Conservation (phyloP, 2,329 filamentous ascomycete genomes). For the Geosmithia putterillii region DNA sequence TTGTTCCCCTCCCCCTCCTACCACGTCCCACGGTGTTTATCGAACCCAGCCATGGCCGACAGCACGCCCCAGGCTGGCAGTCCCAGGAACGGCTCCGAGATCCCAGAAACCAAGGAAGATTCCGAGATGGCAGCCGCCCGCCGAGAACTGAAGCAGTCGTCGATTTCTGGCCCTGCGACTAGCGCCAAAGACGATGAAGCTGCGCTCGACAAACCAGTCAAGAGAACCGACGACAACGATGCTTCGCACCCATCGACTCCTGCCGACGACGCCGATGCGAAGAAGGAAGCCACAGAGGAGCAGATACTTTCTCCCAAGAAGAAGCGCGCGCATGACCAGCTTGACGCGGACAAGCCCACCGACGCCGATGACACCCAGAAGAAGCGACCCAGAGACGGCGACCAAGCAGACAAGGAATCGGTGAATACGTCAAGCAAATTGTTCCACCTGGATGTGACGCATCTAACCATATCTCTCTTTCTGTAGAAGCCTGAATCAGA, state of each 20-base stretch:
- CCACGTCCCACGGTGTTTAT: background rate
- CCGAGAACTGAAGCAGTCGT: conserved; percentile 52
- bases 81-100: conserved; percentile 6
- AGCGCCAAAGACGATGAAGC: conserved; percentile 3
- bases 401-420: conserved; percentile 17
- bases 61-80: background rate
- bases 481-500: conserved; percentile 1
- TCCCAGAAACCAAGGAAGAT: conserved; percentile 37
- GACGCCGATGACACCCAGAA: conserved; percentile 46
- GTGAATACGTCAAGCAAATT: conserved; percentile 9
- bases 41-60: conserved; percentile 3
- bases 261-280: conserved; percentile 10
- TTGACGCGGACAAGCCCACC: conserved; percentile 34
- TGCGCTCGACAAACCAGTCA: too few relatives aligned
- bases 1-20: background rate
- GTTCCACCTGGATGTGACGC: background rate
- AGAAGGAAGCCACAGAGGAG: conserved; percentile 5
- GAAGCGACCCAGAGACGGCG: conserved; percentile 47
- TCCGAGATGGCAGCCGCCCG: conserved; percentile 51
- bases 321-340: conserved; percentile 49
- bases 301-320: conserved; percentile 37
- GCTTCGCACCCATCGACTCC: conserved; percentile 5
- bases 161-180: conserved; percentile 37
- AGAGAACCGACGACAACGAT: conserved; percentile 11
- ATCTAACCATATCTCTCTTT: background rate